These are phyloP conservation scores for Phylloporus arenicola DNA, from an alignment of 768 basidiomycete genomes.

Conservation along the genomic window DNA sequence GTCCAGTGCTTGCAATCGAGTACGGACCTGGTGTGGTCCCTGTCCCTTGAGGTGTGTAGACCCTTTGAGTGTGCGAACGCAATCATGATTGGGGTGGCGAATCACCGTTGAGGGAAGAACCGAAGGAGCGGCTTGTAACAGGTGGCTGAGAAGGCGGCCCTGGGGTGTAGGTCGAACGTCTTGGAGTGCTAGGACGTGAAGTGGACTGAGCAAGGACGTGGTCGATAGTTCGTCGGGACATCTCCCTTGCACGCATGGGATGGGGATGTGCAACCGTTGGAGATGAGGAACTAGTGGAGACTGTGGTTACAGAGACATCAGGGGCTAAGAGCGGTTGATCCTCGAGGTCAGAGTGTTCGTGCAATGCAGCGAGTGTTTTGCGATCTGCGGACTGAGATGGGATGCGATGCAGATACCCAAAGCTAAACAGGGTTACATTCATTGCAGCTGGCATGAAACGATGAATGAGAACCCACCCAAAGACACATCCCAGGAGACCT, in stretches of 20 bases:
- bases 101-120: conserved; percentile 45
- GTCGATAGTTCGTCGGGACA: conserved; percentile 11
- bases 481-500: conserved; percentile 90
- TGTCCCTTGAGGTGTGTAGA: conserved; percentile 30
- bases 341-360: conserved; percentile 49
- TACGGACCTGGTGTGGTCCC: conserved; percentile 19
- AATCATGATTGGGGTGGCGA: conserved; percentile 38
- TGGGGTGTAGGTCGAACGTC: conserved; percentile 23
- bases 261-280: conserved; percentile 26
- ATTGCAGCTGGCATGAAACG: neutral
- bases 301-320: conserved; percentile 34
- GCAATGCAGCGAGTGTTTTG: conserved; percentile 51
- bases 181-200: conserved; percentile 25
- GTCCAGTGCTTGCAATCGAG: conserved; percentile 17
- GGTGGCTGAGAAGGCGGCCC: conserved; percentile 30
- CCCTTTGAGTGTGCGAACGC: conserved; percentile 32
- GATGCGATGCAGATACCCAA: conserved; percentile 89
- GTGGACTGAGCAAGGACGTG: conserved; percentile 13
- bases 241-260: conserved; percentile 22
- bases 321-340: conserved; percentile 70
- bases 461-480: conserved; percentile 58
- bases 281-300: neutral
- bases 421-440: conserved; percentile 41
- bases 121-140: conserved; percentile 30
- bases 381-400: conserved; percentile 67